phyloP scores from a whole-genome alignment of 805 yeast species.

The Yarrowia divulgata region DNA sequence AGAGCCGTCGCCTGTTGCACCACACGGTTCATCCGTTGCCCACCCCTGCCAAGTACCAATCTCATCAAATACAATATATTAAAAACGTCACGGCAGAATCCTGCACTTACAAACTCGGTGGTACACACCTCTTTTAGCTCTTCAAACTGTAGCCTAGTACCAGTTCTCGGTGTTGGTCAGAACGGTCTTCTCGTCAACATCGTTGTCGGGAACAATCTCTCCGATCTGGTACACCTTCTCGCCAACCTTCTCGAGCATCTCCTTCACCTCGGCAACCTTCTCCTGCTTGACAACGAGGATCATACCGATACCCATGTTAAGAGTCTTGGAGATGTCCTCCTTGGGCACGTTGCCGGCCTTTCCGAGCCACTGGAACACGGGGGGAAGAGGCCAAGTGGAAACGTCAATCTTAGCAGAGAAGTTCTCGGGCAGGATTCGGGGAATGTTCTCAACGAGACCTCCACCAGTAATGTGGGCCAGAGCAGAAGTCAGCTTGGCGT shows the following conservation, averaged over 20 bases:
- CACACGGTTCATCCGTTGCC: too few relatives aligned
- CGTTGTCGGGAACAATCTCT: constrained; percentile 52
- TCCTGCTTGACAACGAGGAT: constrained; percentile 78
- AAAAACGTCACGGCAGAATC: constrained; percentile 19
- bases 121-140: not conserved
- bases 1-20: too few relatives aligned
- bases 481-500: constrained; percentile 74
- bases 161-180: constrained; percentile 49
- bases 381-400: constrained; percentile 81
- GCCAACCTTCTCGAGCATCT: constrained; percentile 65
- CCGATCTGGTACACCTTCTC: constrained; percentile 81
- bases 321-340: constrained; percentile 83
- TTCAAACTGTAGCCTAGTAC: constrained; percentile 45
- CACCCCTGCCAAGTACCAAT: too few relatives aligned
- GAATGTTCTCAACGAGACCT: constrained; percentile 94
- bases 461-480: constrained; percentile 99
- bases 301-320: constrained; percentile 98
- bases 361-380: constrained; percentile 93
- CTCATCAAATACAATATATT: constrained; percentile 16
- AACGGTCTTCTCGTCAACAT: constrained; percentile 55
- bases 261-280: constrained; percentile 65
- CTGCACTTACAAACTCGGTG: constrained; percentile 35
- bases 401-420: constrained; percentile 84
- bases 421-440: constrained; percentile 86
- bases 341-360: constrained; percentile 88